Base-by-base conservation (phyloP, 2,329 filamentous ascomycete species). In the Phialophora chinensis region DNA sequence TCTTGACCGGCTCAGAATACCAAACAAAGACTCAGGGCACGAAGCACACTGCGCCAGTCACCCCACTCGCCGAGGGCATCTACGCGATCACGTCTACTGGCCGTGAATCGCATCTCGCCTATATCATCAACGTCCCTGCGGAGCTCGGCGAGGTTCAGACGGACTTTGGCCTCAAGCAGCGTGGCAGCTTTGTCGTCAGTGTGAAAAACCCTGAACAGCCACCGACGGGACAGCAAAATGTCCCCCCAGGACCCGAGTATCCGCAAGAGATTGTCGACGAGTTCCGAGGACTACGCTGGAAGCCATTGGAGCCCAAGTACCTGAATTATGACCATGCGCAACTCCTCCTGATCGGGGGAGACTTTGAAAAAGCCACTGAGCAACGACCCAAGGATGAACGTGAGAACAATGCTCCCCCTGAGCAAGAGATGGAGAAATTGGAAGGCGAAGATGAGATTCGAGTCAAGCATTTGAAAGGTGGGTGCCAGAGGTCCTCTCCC, bases 11-110 rank as follows among this genome's bases (percentile, higher is more conserved):
- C 0, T 82, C 81, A 0, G 87, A 90, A 11, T 93, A 96, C 75
- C 83, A 87, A 60, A 96, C 92, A 7, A 89, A 92, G 79, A 94
- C 92, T 0, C 81, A 79, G 2, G 91, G 92, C 0, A 86, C 85
- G 14, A 86, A 91, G 12, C 87, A 90, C 59, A 84, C 82, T 0
- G 88, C 91, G 0, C 87, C 90, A 1, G 89, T 91, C 0, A 89
- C 86, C 0, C 91, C 91, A 0, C 83, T 93, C n/a, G 93, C 88
- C 0, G 92, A 96, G 76, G 93, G 93, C 0, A 87, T 96, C 0
- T 97, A 97, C 73, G 90, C 90, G 0, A 88, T 97, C 60, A 92
- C 90, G 0, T 87, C 85, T 2, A 91, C 89, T 0, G 88, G 87
- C 1, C 82, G 88, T 0, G 86, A 90, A 56, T 91, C 88, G 1